Conservation (phyloP, 2,329 filamentous ascomycete genomes). For the Trichoderma atroviride region DNA sequence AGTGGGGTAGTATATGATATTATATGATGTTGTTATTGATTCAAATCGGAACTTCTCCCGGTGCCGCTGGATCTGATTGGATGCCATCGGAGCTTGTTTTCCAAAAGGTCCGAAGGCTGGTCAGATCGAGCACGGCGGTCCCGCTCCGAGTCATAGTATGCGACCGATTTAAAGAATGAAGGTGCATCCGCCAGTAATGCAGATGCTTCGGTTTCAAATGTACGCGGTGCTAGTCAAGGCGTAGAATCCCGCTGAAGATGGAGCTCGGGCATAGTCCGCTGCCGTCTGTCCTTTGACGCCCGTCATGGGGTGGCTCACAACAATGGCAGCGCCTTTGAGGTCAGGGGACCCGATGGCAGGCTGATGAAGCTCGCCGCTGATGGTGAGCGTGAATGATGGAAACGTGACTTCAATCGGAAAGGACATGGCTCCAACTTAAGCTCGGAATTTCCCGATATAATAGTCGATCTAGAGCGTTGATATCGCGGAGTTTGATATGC, state of each 20-base stretch:
- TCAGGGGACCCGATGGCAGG: background rate
- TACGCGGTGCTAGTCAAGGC: background rate
- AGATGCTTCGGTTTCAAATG: too few relatives aligned
- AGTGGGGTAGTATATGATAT: too few relatives aligned
- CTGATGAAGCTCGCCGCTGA: background rate
- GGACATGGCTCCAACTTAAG: background rate
- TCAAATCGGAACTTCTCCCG: too few relatives aligned
- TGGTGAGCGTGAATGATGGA: background rate
- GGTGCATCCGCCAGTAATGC: too few relatives aligned
- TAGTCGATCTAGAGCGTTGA: background rate
- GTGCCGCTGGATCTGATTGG: too few relatives aligned
- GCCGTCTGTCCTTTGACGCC: background rate
- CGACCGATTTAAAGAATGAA: too few relatives aligned
- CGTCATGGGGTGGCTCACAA: background rate
- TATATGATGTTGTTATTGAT: too few relatives aligned
- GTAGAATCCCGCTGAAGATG: background rate
- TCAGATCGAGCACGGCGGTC: too few relatives aligned
- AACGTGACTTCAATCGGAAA: background rate
- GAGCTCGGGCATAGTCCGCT: background rate
- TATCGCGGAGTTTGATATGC: background rate
- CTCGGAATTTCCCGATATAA: background rate
- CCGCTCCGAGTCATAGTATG: too few relatives aligned
- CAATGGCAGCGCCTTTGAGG: background rate
- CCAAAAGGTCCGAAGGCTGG: too few relatives aligned
- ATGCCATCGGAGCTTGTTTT: too few relatives aligned